These are phyloP conservation scores for Poa pratensis DNA, from an alignment of 176 grass and related monocot species.

Conservation along the genomic window DNA sequence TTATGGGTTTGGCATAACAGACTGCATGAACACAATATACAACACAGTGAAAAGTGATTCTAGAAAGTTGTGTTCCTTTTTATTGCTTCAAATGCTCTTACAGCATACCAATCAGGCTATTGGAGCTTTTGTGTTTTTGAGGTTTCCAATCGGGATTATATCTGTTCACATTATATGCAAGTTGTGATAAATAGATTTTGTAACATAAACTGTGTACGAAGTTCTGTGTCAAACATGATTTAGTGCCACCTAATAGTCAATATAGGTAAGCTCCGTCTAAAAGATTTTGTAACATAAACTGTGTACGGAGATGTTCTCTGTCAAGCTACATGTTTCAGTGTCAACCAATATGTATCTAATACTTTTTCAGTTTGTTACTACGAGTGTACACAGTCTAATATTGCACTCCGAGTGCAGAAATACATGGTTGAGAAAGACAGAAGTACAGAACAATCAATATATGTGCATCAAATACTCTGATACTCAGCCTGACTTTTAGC, in stretches of 20 bases:
- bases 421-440: not conserved
- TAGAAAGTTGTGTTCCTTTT: not conserved
- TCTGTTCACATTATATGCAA: constrained; percentile 5
- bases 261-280: not conserved
- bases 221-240: not conserved
- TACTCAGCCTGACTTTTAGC: not conserved
- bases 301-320: not conserved
- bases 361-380: constrained; percentile 10
- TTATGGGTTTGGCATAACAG: constrained; percentile 19
- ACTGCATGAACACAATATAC: constrained; percentile 9
- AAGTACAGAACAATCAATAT: not conserved
- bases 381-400: not conserved
- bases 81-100: constrained; percentile 12
- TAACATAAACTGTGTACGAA: constrained; percentile 1
- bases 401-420: constrained; percentile 22
- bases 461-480: constrained; percentile 25
- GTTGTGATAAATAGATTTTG: not conserved
- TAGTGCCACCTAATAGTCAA: not conserved
- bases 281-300: constrained; percentile 5
- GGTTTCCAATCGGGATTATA: not conserved
- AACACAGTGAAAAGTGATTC: not conserved
- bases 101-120: constrained; percentile 2
- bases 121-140: not conserved
- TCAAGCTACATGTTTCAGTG: constrained; percentile 4
- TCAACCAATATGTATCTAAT: constrained; percentile 6